Conservation (phyloP, 1,284 basidiomycete species). For the Leccinum cinnamomeum region DNA sequence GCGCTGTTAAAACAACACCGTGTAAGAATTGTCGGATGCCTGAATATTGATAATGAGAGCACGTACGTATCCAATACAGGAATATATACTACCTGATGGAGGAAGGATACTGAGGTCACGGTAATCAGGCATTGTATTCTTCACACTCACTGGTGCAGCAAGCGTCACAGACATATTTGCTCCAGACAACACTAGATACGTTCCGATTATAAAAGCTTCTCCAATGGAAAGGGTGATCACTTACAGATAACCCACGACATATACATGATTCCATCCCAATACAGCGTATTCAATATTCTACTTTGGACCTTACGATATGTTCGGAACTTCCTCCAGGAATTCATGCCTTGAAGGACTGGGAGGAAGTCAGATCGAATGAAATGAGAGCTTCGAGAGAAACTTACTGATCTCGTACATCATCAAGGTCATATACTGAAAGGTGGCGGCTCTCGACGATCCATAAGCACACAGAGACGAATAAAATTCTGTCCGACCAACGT, state of each 20-base stretch:
- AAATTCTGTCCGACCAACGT: slow-evolving; percentile 14
- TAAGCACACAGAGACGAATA: slow-evolving; percentile 21
- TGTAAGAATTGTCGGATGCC: neutral
- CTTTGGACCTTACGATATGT: slow-evolving; percentile 23
- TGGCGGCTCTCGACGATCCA: slow-evolving; percentile 20
- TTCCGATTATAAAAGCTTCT: too few species aligned
- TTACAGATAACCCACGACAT: neutral
- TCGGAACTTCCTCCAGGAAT: slow-evolving; percentile 28
- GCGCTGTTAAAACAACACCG: neutral
- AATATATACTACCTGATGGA: slow-evolving; percentile 21
- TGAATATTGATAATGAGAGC: neutral
- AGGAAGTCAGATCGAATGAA: too few species aligned
- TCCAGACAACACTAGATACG: slow-evolving; percentile 21
- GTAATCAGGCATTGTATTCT: neutral
- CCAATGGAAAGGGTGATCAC: neutral
- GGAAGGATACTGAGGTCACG: neutral
- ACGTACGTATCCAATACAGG: slow-evolving; percentile 20
- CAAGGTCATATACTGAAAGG: slow-evolving; percentile 24
- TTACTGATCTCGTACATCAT: slow-evolving; percentile 28
- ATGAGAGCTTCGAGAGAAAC: slow-evolving; percentile 7
- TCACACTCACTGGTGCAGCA: neutral
- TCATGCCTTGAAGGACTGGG: slow-evolving; percentile 30
- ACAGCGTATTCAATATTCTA: slow-evolving; percentile 21
- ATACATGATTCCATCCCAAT: neutral
- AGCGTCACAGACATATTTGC: neutral